A percentile compares a stretch with the other conserved stretches of the same genome.
These are phyloP conservation scores for Gloeostereum incarnatum DNA, from an alignment of 768 basidiomycete genomes.

Conservation along the genomic window DNA sequence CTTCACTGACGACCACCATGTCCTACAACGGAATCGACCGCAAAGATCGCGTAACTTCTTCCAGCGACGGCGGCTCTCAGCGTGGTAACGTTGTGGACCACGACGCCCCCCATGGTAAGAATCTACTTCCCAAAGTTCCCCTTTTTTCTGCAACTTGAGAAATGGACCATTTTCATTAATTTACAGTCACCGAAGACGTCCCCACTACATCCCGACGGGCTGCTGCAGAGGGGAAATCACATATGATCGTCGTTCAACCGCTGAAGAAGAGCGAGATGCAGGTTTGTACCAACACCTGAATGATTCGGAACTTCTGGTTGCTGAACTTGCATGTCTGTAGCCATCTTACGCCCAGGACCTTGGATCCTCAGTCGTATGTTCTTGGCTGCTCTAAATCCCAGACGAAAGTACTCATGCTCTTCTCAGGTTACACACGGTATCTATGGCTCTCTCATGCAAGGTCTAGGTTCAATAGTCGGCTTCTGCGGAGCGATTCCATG, in stretches of 20 bases:
- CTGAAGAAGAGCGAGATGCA: constrained; percentile 84
- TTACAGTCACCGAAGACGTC: constrained; percentile 56
- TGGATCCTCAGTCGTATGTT: constrained; percentile 48
- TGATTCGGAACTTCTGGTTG: neutral
- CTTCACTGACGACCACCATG: neutral
- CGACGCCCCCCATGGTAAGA: constrained; percentile 53
- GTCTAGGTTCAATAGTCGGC: constrained; percentile 60
- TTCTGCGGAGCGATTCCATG: constrained; percentile 72
- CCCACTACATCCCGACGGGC: constrained; percentile 23
- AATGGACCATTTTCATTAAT: constrained; percentile 10
- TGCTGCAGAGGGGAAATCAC: constrained; percentile 16
- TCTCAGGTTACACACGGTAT: constrained; percentile 68
- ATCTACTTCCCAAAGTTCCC: neutral
- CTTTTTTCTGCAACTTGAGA: constrained; percentile 1
- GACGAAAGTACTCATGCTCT: neutral
- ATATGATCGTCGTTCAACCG: constrained; percentile 76
- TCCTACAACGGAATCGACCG: constrained; percentile 26
- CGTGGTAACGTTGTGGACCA: constrained; percentile 74
- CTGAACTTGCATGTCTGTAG: constrained; percentile 24
- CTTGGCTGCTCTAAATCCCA: neutral
- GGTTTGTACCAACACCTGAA: constrained; percentile 25
- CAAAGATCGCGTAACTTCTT: constrained; percentile 42
- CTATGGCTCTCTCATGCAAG: constrained; percentile 75
- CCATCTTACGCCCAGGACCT: constrained; percentile 90
- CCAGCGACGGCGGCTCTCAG: constrained; percentile 25